Evolutionary conservation across 768 basidiomycete species (phyloP), one percentile per base, ranked within the genome.

Genomic region (Cantharellus anzutake): DNA sequence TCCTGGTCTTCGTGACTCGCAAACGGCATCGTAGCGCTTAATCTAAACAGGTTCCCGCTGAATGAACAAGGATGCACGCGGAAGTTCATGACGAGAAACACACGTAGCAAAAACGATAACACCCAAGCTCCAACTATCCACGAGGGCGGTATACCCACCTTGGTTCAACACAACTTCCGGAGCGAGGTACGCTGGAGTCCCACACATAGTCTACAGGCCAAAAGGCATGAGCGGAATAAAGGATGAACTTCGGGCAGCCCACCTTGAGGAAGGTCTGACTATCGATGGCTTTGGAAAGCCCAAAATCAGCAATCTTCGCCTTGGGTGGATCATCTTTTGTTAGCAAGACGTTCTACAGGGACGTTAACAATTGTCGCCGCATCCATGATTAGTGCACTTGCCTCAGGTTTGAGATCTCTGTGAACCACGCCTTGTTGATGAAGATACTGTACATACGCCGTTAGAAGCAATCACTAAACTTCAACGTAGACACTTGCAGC

Each of bases 41-140:
- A n/a, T n/a, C n/a, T n/a, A n/a, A n/a, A n/a, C n/a, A n/a, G n/a
- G n/a, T n/a, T n/a, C n/a, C n/a, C n/a, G n/a, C n/a, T n/a, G n/a
- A n/a, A n/a, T n/a, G n/a, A n/a, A n/a, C n/a, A n/a, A n/a, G n/a
- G n/a, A n/a, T n/a, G n/a, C n/a, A n/a, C n/a, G n/a, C n/a, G n/a
- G n/a, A n/a, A n/a, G n/a, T n/a, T n/a, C n/a, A n/a, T n/a, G n/a
- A n/a, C n/a, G n/a, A 5, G 51, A 62, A 52, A 68, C 80, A 62
- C 66, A 91, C 92, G 90, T 92, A 34, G 84, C 84, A 66, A 84
- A 98, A 1, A 97, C 79, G 58, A 98, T 96, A 29, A 96, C 90
- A 3, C 96, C 94, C 5, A 92, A 80, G 52, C 89, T 93, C 92
- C 92, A 99, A 63, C 88, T 90, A 67, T 99, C 96, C 56, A 98